Conservation (phyloP, 2,329 filamentous ascomycete species). For the Colletotrichum sp. region DNA sequence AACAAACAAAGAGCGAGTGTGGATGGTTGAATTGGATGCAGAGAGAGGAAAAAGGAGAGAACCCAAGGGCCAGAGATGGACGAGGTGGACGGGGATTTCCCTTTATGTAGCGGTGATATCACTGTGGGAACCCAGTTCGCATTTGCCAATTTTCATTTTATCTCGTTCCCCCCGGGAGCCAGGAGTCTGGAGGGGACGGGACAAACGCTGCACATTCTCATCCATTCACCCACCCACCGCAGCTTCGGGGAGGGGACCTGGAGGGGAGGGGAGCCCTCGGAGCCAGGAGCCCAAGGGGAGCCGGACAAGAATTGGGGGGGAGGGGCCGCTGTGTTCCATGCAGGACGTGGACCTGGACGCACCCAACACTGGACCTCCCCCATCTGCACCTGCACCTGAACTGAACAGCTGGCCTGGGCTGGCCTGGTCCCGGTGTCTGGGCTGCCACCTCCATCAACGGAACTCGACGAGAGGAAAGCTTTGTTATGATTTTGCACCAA, state of each 20-base stretch:
- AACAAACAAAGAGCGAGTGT: conserved; percentile 6
- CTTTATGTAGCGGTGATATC: conserved; percentile 22
- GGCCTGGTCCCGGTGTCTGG: not conserved
- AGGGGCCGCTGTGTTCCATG: not conserved
- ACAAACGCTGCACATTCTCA: not conserved
- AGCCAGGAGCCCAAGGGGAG: not conserved
- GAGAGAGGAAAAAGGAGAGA: not conserved
- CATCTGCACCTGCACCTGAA: not conserved
- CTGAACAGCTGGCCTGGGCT: not conserved
- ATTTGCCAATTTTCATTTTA: conserved; percentile 22
- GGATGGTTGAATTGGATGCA: not conserved
- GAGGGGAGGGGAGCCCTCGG: not conserved
- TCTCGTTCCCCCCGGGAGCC: conserved; percentile 9
- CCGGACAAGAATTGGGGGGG: not conserved
- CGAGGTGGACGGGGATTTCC: conserved; percentile 10
- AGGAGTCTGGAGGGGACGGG: not conserved
- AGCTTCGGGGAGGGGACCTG: not conserved
- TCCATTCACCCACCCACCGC: not conserved
- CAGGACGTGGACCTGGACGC: not conserved
- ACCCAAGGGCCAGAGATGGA: not conserved
- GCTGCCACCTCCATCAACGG: not conserved
- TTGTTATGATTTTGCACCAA: not conserved
- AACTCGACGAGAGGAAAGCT: not conserved
- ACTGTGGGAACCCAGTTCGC: conserved; percentile 21
- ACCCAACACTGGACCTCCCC: not conserved